These are phyloP conservation scores for Phytopythium boreale DNA, from an alignment of 352 stramenopile species.

Conservation along the genomic window DNA sequence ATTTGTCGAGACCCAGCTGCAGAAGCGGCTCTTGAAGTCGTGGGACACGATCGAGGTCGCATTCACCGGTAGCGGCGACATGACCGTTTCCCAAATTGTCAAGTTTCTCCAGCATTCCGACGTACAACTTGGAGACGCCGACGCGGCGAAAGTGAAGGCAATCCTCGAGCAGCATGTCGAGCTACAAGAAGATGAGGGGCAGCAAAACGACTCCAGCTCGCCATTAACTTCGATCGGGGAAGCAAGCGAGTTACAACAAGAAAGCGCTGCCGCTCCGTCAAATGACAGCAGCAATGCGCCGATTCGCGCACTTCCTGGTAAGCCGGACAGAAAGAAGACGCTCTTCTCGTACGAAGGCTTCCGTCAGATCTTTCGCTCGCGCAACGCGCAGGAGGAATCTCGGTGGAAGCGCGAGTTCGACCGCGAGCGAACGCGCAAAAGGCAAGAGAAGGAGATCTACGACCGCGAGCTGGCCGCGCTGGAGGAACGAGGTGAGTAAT, in stretches of 20 bases:
- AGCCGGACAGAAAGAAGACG: conserved; percentile 8
- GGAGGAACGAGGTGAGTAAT: conserved; percentile 56
- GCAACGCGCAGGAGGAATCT: conserved; percentile 37
- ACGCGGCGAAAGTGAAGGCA: conserved; percentile 52
- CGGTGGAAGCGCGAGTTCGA: conserved; percentile 74
- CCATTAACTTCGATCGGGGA: background rate
- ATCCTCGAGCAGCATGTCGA: conserved; percentile 56
- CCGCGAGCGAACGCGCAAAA: conserved; percentile 43
- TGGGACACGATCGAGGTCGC: conserved; percentile 76
- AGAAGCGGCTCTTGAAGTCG: conserved; percentile 62
- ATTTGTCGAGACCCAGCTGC: conserved; percentile 61
- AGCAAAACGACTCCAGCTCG: background rate
- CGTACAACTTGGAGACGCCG: conserved; percentile 50
- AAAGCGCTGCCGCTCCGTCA: background rate
- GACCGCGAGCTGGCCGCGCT: conserved; percentile 53
- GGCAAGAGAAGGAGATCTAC: conserved; percentile 74
- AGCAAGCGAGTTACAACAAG: background rate
- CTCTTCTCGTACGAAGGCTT: conserved; percentile 67
- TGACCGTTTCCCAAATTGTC: conserved; percentile 58
- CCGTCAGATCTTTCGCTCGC: conserved; percentile 58
- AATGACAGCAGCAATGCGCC: background rate
- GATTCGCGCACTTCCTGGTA: conserved; percentile 3
- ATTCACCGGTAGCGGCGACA: conserved; percentile 60
- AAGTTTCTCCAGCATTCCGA: conserved; percentile 73
- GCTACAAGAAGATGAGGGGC: conserved; percentile 13